Conservation (phyloP, 164 flowering plant genomes). For the Kingdonia uniflora region DNA sequence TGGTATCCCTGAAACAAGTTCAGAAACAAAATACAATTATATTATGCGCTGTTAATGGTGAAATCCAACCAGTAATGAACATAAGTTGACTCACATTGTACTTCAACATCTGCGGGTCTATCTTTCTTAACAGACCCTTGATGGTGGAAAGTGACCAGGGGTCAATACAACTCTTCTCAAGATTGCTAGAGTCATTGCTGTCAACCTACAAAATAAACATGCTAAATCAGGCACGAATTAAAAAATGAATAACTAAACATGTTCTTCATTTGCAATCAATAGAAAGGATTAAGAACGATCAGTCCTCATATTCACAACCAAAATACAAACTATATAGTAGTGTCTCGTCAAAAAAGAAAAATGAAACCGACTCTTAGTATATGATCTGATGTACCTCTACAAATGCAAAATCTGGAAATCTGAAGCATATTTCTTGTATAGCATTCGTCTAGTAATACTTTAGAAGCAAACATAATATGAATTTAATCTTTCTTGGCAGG, state of each 20-base stretch:
- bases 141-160: constrained; percentile 72
- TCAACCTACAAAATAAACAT: constrained; percentile 23
- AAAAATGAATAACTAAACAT: too few species aligned
- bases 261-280: too few species aligned
- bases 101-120: constrained; percentile 34
- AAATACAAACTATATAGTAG: background rate
- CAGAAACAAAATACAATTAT: background rate
- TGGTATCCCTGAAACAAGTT: constrained; percentile 64
- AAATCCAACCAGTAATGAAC: background rate
- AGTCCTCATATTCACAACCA: background rate
- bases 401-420: too few species aligned
- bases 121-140: constrained; percentile 37
- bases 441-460: too few species aligned
- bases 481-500: too few species aligned
- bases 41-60: too few species aligned
- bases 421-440: too few species aligned
- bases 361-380: too few species aligned
- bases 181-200: constrained; percentile 11
- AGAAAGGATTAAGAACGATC: background rate
- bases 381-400: too few species aligned
- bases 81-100: constrained; percentile 44
- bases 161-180: constrained; percentile 23
- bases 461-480: too few species aligned
- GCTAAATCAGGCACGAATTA: background rate
- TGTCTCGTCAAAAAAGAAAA: background rate